phyloP scores from a whole-genome alignment of 345 rosid genomes.

The Carallia brachiata region DNA sequence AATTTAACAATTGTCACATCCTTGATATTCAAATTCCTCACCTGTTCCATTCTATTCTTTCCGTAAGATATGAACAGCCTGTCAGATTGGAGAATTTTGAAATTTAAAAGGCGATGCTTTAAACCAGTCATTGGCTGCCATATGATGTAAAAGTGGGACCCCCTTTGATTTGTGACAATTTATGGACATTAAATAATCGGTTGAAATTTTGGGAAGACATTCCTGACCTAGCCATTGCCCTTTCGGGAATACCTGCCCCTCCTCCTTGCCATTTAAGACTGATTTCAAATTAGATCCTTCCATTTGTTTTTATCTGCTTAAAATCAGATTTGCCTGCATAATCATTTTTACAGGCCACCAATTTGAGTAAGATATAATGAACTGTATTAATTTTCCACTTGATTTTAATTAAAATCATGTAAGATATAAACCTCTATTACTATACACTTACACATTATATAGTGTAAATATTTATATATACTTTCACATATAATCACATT shows the following conservation, averaged over 20 bases:
- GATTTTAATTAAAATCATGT: no score
- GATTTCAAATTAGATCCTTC: background rate
- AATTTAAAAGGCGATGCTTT: background rate
- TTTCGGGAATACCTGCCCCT: no score
- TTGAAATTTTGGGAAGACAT: conserved; percentile 17
- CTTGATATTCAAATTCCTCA: conserved; percentile 24
- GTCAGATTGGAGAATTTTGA: conserved; percentile 3
- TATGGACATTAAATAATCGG: background rate
- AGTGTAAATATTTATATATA: no score
- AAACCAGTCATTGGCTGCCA: background rate
- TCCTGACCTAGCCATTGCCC: no score
- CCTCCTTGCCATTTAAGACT: background rate
- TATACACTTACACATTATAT: no score
- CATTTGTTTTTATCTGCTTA: no score
- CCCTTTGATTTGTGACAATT: background rate
- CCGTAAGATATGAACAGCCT: conserved; percentile 17
- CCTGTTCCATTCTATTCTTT: conserved; percentile 31
- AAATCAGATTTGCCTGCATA: no score
- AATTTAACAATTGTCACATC: conserved; percentile 6
- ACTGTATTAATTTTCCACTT: no score
- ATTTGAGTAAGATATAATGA: no score
- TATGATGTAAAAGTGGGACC: background rate
- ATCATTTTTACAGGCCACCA: no score
- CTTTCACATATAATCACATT: no score
- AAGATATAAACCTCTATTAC: no score